Evolutionary conservation across 208 protist species (phyloP), one percentile per base, ranked within the genome.

Genomic region (Perkinsela sp.): DNA sequence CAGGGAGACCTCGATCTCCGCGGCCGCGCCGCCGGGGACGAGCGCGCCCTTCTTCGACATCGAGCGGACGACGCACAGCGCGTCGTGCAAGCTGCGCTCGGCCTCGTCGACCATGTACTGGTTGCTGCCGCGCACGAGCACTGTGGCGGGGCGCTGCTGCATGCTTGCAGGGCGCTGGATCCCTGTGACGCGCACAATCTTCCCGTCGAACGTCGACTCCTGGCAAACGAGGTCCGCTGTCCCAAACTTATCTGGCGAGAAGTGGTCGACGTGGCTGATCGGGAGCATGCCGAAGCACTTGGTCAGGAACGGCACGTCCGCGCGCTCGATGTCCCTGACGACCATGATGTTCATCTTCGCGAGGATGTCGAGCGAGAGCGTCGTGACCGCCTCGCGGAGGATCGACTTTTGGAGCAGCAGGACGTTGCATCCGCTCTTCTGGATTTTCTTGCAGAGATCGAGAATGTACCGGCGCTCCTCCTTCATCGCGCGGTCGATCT

Each of bases 321-420:
- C 91, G 72, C 96, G 85, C 75, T 99, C 97, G 78, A 99, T 94
- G 71, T 99, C 95, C 32, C 88, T 93, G 70, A 99, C 83, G 31
- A 98, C 94, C 77, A 98, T 88, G 74, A 99, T 98, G 75, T 97
- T 97, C 74, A 97, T 87, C 85, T 99, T 98, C 67, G 92, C 86
- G 2, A 99, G 78, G 76, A 96, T 98, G 78, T 97, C 89, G 16
- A 98, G 84, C n/a, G 93, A 94, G 67, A 97, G 81, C 68, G 98
- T 90, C 67, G 77, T 96, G 28, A 98, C 88, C 66, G 95, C 95
- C 73, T 99, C 96, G 67, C 96, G 85, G 31, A 98, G 85, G 72
- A 98, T 97, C 29, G 83, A 95, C 79, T 99, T 99, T 81, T 99
- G 97, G 29, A 99, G 84, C 29, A 99, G 85, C n/a, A 99, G 76